Evolutionary conservation across 106 monocot species (phyloP), one percentile per base, ranked within the genome.

Genomic region (Cymbidium sinense): DNA sequence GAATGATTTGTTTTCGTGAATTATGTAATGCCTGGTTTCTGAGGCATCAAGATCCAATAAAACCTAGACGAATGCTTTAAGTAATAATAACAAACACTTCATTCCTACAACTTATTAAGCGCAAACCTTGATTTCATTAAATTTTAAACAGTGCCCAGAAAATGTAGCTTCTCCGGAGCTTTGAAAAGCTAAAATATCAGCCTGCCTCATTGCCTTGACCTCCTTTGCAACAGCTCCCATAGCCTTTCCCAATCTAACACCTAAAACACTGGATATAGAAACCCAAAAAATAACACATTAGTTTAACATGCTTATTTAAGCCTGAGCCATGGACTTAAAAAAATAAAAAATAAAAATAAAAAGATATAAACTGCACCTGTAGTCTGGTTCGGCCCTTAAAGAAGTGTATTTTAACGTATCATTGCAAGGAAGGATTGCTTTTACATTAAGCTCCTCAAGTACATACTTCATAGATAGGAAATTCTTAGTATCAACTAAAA

Each of bases 361-460:
- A 64, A 25, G 43, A 43, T 10, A 64, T 65, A 34, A 28, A 23
- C 50, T 36, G 76, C 81, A 98, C 96, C 94, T 98, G 87, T 89
- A 99, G 82, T 99, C 88, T 73, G 98, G 98, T 64, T 99, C 98
- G 23, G 98, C 98, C 27, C 92, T 90, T 64, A 99, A 77, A 87
- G 90, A 90, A 70, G 94, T 92, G 79, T 92, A 99, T 70, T 81
- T 90, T 74, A 99, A 83, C 41, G 86, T 89, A 92, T 99, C 94
- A 78, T 83, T 92, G 84, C 98, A 99, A 43, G 94, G 94, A 84
- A 90, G 83, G 37, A 99, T 84, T 64, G 94, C 86, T 85, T 90
- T 99, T 44, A 99, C 82, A 82, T 99, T 99, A 73, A 99, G 95
- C 75, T 99, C 98, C 74, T 90, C 98, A 81, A 86, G 83, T 44